Evolutionary conservation across 345 rosid genomes (phyloP).

Genomic region (Populus pruinosa): DNA sequence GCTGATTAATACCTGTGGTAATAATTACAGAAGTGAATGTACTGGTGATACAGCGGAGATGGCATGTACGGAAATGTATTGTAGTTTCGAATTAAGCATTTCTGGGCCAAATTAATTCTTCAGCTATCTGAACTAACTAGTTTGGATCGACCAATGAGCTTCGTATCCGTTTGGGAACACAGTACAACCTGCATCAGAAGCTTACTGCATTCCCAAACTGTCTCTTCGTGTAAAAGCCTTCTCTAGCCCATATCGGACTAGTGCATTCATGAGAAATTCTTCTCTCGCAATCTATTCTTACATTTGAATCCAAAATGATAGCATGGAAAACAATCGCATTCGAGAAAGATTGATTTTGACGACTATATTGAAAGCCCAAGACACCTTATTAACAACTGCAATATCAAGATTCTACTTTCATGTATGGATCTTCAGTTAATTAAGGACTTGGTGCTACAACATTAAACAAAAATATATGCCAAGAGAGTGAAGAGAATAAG

Average conservation of each 20-base stretch:
- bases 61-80: no score
- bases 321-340: neutral
- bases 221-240: no score
- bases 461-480: neutral
- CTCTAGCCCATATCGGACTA: no score
- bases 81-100: no score
- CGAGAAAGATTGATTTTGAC: neutral
- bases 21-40: neutral
- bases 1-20: slow-evolving; percentile 46
- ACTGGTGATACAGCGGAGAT: no score
- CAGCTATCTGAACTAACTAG: neutral
- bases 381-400: neutral
- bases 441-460: neutral
- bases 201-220: no score
- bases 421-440: neutral
- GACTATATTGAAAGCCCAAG: neutral
- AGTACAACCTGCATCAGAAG: no score
- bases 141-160: neutral
- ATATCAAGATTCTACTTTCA: neutral
- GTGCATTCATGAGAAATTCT: no score
- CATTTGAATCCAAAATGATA: neutral
- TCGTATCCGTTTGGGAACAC: no score
- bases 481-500: neutral
- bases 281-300: neutral
- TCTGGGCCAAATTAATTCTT: neutral